Conservation (phyloP, 2,329 filamentous ascomycete genomes). For the Arthrobotrys conoides region DNA sequence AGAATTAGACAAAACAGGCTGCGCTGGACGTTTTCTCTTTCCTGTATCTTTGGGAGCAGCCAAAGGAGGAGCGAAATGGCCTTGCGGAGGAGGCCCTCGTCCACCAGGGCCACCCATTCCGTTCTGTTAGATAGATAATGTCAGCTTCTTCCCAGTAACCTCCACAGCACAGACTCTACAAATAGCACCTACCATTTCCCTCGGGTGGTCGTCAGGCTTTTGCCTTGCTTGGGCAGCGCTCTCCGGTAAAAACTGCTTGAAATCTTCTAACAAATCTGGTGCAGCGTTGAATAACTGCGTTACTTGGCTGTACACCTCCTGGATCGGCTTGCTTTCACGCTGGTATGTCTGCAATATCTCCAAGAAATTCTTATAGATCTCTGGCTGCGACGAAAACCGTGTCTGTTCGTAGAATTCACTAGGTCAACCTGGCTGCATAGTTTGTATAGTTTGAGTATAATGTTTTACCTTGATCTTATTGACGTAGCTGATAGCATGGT, state of each 20-base stretch:
- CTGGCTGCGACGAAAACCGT: conserved; percentile 93
- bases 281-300: conserved; percentile 93
- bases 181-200: conserved; percentile 45
- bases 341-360: conserved; percentile 99
- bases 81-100: conserved; percentile 81
- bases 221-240: conserved; percentile 78
- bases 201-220: conserved; percentile 72
- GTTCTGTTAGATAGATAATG: conserved; percentile 9
- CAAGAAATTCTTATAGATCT: conserved; percentile 99
- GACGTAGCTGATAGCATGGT: conserved; percentile 98
- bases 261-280: conserved; percentile 94
- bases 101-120: conserved; percentile 67
- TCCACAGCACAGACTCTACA: background rate
- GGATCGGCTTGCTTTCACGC: conserved; percentile 96
- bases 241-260: conserved; percentile 97
- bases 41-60: conserved; percentile 92
- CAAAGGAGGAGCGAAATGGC: conserved; percentile 87
- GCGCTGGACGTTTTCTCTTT: conserved; percentile 73
- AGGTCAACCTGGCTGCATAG: background rate
- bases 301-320: conserved; percentile 97
- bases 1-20: conserved; percentile 42
- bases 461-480: conserved; percentile 97
- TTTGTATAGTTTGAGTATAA: background rate
- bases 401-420: conserved; percentile 73
- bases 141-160: conserved; percentile 8